Percentiles rank a stretch among this genome's conserved stretches.
Evolutionary conservation across 306 rosid species (phyloP).

Genomic region (Erythrophleum fordii): DNA sequence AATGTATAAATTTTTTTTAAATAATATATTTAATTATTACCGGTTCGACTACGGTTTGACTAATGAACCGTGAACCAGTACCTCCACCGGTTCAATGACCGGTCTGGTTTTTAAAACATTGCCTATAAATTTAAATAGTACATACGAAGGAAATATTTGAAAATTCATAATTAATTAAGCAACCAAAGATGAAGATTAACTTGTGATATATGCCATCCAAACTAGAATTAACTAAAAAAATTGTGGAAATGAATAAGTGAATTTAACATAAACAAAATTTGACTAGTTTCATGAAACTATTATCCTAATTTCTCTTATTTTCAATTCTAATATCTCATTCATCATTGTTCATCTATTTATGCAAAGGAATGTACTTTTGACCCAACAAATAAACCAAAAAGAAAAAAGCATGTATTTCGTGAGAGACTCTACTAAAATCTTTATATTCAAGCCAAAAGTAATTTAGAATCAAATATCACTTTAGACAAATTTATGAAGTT

Average conservation of each 20-base stretch:
- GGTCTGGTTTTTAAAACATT: no score
- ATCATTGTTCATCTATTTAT: no score
- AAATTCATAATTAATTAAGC: no score
- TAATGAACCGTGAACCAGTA: no score
- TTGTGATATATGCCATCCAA: not conserved
- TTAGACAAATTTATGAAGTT: not conserved
- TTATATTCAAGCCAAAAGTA: not conserved
- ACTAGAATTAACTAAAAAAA: not conserved
- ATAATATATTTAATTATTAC: no score
- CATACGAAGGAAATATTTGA: no score
- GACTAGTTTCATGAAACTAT: not conserved
- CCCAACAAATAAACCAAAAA: not conserved
- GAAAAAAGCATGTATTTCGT: not conserved
- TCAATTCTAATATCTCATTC: not conserved
- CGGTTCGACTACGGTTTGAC: no score
- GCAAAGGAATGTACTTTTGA: not conserved
- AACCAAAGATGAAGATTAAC: no score
- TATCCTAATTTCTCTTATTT: not conserved
- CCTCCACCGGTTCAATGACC: no score
- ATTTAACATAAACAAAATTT: not conserved
- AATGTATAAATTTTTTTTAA: no score
- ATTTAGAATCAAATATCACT: not conserved
- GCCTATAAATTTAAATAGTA: no score
- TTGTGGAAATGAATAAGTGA: not conserved
- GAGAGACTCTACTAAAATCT: not conserved